Evolutionary conservation across 495 filamentous ascomycete genomes (phyloP).

Genomic region (Talaromyces ruber): DNA sequence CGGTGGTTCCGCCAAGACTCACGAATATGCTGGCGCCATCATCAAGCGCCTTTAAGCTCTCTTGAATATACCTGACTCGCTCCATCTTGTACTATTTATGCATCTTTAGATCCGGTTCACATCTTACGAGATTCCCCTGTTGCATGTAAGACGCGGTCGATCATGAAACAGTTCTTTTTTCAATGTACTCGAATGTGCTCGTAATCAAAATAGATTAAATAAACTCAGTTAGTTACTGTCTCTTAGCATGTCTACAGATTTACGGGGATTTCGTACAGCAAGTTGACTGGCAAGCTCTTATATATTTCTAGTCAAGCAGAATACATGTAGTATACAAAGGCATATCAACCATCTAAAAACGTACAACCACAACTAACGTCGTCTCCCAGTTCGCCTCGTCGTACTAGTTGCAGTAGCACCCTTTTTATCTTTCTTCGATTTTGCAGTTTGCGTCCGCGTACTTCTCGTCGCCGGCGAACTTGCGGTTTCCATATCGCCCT

Average conservation of each 20-base stretch:
- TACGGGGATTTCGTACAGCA: neutral
- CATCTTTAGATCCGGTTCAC: constrained; percentile 1
- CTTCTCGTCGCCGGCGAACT: constrained; percentile 27
- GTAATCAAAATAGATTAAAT: constrained; percentile 1
- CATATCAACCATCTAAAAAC: neutral
- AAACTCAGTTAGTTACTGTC: neutral
- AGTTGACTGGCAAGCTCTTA: neutral
- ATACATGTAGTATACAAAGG: neutral
- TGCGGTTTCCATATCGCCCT: constrained; percentile 24
- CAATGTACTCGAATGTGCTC: constrained; percentile 2
- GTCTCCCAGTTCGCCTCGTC: constrained; percentile 27
- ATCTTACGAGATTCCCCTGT: neutral
- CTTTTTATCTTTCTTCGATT: constrained; percentile 31
- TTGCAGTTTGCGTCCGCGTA: constrained; percentile 30
- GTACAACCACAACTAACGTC: constrained; percentile 18
- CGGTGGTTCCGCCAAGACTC: constrained; percentile 87
- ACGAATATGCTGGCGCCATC: constrained; percentile 86
- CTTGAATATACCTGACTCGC: constrained; percentile 1
- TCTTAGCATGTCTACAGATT: neutral
- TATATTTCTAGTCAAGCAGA: neutral
- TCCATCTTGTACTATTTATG: constrained; percentile 7
- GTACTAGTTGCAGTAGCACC: constrained; percentile 7
- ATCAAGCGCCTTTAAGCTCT: constrained; percentile 65
- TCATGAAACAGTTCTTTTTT: constrained; percentile 3
- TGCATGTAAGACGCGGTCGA: constrained; percentile 3